Base-by-base conservation (phyloP, 2,329 filamentous ascomycete genomes). In the Colletotrichum melonis region DNA sequence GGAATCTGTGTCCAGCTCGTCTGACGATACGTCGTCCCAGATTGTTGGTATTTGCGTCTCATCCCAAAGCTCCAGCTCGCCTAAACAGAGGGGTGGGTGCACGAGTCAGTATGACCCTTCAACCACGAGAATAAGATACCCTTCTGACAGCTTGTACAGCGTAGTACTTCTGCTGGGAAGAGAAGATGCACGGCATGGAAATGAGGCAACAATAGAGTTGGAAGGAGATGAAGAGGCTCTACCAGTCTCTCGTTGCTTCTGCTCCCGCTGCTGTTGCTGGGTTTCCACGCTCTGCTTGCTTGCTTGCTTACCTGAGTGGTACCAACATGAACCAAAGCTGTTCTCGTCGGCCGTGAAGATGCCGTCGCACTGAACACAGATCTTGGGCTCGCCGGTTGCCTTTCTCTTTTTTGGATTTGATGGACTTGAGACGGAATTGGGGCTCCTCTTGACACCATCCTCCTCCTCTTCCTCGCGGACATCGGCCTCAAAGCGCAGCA, bases 341-440 rank as follows among this genome's bases (percentile, higher is more conserved):
- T 75, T 75, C 22, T 75, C 69, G 7, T 75, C 65, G 26, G 74
- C 72, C 28, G 69, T 68, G 46, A 75, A 75, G 58, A 75, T 73
- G 62, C 58, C 63, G 55, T 75, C 73, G 58, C 74, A 75, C 58
- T 75, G 74, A 32, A 72, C 65, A 35, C 74, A 75, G 5, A 75
- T 75, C 26, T 62, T 67, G 4, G 73, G 72, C 26, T 74, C 69
- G 14, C 68, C 69, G 22, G 69, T 59, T 19, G 59, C 59, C 38
- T 71, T 75, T 46, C 69, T 59, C 69, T 75, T 74, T 12, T 55
- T 69, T 2, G 68, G 52, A 24, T 68, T 73, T 22, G 42, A 52
- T 5, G 55, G 14, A 35, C 57, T 64, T 2, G 63, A 30, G 46
- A 52, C 54, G 56, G 73, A 57, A 11, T 42, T 64, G 26, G 73